Evolutionary conservation across 73 alveolate species (phyloP).

Genomic region (Paramecium sexaurelia): DNA sequence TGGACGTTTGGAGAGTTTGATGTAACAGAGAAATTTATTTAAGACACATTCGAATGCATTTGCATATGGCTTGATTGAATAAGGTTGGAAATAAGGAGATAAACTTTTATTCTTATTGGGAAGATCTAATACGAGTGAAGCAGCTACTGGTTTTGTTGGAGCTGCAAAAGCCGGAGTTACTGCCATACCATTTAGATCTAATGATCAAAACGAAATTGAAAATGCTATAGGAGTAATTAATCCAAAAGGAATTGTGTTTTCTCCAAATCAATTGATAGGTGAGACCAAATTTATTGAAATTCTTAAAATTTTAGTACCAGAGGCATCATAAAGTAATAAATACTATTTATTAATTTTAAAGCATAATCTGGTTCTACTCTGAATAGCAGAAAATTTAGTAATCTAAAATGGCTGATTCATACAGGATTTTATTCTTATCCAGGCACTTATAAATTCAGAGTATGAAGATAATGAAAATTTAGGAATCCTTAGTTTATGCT

Average conservation of each 20-base stretch:
- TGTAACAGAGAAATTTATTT: not conserved
- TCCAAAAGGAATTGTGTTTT: conserved; percentile 58
- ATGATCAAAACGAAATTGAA: conserved; percentile 29
- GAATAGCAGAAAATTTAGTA: conserved; percentile 46
- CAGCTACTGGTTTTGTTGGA: conserved; percentile 61
- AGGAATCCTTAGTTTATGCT: conserved; percentile 49
- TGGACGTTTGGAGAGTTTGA: conserved; percentile 62
- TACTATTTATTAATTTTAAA: not conserved
- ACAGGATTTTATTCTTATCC: conserved; percentile 69
- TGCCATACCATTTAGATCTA: conserved; percentile 48
- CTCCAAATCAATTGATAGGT: conserved; percentile 55
- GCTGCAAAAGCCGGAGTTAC: conserved; percentile 70
- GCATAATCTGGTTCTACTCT: conserved; percentile 50
- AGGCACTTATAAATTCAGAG: conserved; percentile 68
- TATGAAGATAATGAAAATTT: not conserved
- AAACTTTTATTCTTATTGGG: conserved; percentile 60
- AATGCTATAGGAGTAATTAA: conserved; percentile 33
- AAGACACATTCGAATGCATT: conserved; percentile 61
- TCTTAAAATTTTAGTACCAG: conserved; percentile 49
- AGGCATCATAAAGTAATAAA: conserved; percentile 12
- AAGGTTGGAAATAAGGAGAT: conserved; percentile 66
- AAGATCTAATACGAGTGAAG: conserved; percentile 58
- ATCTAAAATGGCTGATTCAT: conserved; percentile 57
- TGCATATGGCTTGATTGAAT: conserved; percentile 61
- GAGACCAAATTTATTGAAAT: conserved; percentile 56